Conservation (phyloP, 345 rosid species). For the Acer saccharum region DNA sequence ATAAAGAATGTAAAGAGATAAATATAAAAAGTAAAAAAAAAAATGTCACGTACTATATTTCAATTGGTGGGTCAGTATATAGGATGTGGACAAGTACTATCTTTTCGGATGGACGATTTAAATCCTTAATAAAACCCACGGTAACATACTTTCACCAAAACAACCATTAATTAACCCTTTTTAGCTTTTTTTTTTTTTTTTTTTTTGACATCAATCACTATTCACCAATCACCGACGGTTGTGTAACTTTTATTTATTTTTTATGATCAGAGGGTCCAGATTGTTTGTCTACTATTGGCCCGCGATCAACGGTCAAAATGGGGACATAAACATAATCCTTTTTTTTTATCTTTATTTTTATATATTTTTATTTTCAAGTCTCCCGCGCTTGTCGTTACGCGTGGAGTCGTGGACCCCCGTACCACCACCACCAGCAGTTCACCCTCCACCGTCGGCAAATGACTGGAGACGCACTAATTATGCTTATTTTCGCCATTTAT, state of each 20-base stretch:
- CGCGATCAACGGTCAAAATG: constrained; percentile 25
- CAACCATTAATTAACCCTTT: too few species aligned
- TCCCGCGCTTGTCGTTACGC: constrained; percentile 22
- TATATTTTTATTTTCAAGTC: neutral
- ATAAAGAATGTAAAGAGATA: too few species aligned
- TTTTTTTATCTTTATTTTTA: too few species aligned
- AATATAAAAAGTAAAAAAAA: too few species aligned
- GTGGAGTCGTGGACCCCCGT: constrained; percentile 15
- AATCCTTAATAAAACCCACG: too few species aligned
- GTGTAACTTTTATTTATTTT: neutral
- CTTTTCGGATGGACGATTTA: too few species aligned
- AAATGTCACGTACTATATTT: too few species aligned
- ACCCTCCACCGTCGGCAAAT: constrained; percentile 11
- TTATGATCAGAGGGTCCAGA: constrained; percentile 8
- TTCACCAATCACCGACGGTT: constrained; percentile 12
- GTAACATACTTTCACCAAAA: too few species aligned
- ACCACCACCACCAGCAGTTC: neutral
- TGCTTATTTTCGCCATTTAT: neutral
- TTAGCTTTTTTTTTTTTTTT: too few species aligned
- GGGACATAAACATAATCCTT: neutral
- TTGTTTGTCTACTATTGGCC: constrained; percentile 3
- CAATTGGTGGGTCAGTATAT: too few species aligned
- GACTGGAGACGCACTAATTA: constrained; percentile 21
- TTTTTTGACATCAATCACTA: too few species aligned
- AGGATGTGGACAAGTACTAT: too few species aligned